These are phyloP conservation scores for Ophiostoma ulmi DNA, from an alignment of 2,329 filamentous ascomycete genomes.

Conservation along the genomic window DNA sequence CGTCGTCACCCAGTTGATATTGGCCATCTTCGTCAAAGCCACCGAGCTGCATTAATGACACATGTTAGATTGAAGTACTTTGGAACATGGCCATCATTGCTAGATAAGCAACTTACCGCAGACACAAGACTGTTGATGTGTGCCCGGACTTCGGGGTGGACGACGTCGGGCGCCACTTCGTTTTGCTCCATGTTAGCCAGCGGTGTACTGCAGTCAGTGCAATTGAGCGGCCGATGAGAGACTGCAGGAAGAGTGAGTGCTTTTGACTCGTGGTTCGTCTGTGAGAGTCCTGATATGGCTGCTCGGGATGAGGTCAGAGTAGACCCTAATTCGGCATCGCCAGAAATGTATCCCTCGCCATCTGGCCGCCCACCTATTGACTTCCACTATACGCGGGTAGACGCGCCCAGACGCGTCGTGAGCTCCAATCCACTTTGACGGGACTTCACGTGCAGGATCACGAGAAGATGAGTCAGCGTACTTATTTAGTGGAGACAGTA, in stretches of 20 bases:
- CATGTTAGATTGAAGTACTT: background rate
- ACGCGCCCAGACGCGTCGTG: conserved; percentile 23
- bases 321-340: conserved; percentile 7
- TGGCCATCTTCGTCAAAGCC: conserved; percentile 73
- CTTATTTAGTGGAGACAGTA: background rate
- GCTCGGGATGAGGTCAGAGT: conserved; percentile 15
- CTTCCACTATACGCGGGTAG: conserved; percentile 19
- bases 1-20: conserved; percentile 90
- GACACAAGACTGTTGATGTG: conserved; percentile 92
- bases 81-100: background rate
- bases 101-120: conserved; percentile 57
- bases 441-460: background rate
- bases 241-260: background rate
- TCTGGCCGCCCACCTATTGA: background rate
- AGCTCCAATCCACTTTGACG: background rate
- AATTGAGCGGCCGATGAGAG: background rate
- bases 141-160: conserved; percentile 88
- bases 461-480: conserved; percentile 23
- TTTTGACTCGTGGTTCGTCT: background rate
- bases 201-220: background rate
- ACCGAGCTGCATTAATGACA: conserved; percentile 59
- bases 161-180: conserved; percentile 52
- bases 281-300: background rate
- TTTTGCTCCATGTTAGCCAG: conserved; percentile 48
- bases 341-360: conserved; percentile 9